A percentile compares a stretch with the other conserved stretches of the same genome.
Conservation (phyloP, 139 green algal genomes). For the Ulvella scutata region DNA sequence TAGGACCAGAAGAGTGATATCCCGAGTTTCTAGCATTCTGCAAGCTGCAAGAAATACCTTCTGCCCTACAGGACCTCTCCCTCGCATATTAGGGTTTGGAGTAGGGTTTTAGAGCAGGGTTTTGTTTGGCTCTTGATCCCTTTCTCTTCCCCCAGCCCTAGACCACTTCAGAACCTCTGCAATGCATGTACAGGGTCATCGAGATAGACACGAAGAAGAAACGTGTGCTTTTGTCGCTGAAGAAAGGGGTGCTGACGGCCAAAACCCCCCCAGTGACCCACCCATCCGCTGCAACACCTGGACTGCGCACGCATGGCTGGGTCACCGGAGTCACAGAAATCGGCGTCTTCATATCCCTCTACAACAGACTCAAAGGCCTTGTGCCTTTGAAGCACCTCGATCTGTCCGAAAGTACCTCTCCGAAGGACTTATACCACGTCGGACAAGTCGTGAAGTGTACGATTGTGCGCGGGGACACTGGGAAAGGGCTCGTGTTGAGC, state of each 20-base stretch:
- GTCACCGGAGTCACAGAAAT: conserved; percentile 64
- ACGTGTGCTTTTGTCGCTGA: conserved; percentile 58
- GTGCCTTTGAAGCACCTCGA: conserved; percentile 37
- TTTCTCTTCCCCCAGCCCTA: too few relatives aligned
- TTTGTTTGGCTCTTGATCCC: too few relatives aligned
- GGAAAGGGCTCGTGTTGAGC: background rate
- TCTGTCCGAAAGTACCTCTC: conserved; percentile 34
- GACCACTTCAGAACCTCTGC: too few relatives aligned
- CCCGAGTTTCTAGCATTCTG: too few relatives aligned
- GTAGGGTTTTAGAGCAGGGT: too few relatives aligned
- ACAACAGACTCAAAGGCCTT: conserved; percentile 48
- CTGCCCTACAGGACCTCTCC: too few relatives aligned
- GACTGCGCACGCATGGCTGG: conserved; percentile 53
- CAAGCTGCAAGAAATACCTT: too few relatives aligned
- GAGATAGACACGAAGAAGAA: conserved; percentile 24
- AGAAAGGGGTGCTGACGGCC: conserved; percentile 53
- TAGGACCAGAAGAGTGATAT: too few relatives aligned
- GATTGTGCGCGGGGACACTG: background rate
- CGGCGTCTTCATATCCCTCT: conserved; percentile 84
- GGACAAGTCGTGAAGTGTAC: conserved; percentile 34
- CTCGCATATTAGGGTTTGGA: too few relatives aligned
- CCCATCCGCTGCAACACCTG: conserved; percentile 31
- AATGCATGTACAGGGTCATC: conserved; percentile 33
- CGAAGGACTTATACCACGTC: conserved; percentile 29
- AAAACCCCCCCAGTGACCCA: conserved; percentile 46